These are phyloP conservation scores for Kodamaea neixiangensis DNA, from an alignment of 805 yeast species.

Conservation along the genomic window DNA sequence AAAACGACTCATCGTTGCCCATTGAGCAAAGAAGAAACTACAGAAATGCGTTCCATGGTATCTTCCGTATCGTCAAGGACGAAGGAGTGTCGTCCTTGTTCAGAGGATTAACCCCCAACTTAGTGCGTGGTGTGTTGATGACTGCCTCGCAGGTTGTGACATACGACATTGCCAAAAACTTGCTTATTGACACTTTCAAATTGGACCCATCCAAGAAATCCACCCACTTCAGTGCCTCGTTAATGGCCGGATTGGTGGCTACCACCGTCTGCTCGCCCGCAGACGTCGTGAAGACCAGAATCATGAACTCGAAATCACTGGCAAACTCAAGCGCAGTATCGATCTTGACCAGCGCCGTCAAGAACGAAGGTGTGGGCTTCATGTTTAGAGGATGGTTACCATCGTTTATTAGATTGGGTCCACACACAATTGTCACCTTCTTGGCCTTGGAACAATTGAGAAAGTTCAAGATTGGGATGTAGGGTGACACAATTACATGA, in stretches of 20 bases:
- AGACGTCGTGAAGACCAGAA: constrained; percentile 85
- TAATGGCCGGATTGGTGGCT: constrained; percentile 83
- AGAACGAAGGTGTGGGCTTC: constrained; percentile 71
- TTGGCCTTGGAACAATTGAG: constrained; percentile 68
- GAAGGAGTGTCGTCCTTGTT: constrained; percentile 64
- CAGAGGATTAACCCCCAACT: constrained; percentile 77
- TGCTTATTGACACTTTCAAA: constrained; percentile 51
- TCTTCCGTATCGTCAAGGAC: constrained; percentile 54
- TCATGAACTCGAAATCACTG: constrained; percentile 65
- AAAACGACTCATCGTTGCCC: constrained; percentile 76
- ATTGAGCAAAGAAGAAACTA: constrained; percentile 67
- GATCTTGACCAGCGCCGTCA: constrained; percentile 57
- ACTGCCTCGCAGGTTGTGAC: constrained; percentile 90
- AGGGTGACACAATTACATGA: background rate
- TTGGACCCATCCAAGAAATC: constrained; percentile 61
- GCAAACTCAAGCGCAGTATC: constrained; percentile 47
- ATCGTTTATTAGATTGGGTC: constrained; percentile 82
- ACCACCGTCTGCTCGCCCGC: constrained; percentile 93
- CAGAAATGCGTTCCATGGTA: constrained; percentile 76
- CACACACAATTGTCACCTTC: constrained; percentile 72
- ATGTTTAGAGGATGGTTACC: constrained; percentile 93
- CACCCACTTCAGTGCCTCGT: constrained; percentile 78
- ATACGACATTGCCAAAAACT: constrained; percentile 70
- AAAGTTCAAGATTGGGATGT: constrained; percentile 53
- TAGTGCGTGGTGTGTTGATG: constrained; percentile 81